Base-by-base conservation (phyloP, 768 basidiomycete genomes). In the Lactarius indigo region DNA sequence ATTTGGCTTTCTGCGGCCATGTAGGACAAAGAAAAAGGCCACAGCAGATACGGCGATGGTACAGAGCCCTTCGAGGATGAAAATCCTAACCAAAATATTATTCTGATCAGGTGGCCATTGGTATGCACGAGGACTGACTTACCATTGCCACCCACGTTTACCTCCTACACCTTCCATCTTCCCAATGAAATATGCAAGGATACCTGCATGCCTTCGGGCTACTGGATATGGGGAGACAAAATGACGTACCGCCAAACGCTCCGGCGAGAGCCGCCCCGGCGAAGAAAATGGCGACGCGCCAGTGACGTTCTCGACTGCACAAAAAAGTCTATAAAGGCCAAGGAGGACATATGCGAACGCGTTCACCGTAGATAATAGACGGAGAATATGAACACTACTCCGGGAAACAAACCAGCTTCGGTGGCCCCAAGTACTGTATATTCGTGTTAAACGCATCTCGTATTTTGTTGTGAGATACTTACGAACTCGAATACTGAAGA, bases 111-210 rank as follows among this genome's bases (percentile, higher is more conserved):
- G 50, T 52, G 26, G 17, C 23, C 26, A 26, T 15, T 52, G 26
- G 50, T 26, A 26, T 26, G 13, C 42, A 26, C 1, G 33, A 26
- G 37, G 54, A 50, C n/a, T 41, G 0, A 55, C 72, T 23, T 68
- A 82, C 85, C 87, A 88, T 75, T 82, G 78, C 87, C 87, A 88
- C 26, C 86, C 85, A 50, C 74, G 79, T 57, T 80, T 80, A 20
- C 85, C 87, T n/a, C 84, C 85, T 3, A 86, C 74, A 18, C 85
- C 85, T 30, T 85, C 78, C 84, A 87, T 87, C 68, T 84, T 81
- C 15, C 83, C 84, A 57, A 88, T 83, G 1, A 72, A 79, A 69
- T 81, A 87, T 8, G 87, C 86, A 9, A 87, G 78, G 62, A 87
- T 82, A 37, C 85, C 85, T 83, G 66, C 30, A 58, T 30, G 12